A percentile compares a stretch with the other conserved stretches of the same genome.
phyloP scores from a whole-genome alignment of 148 eudicot species.

The Selenicereus undatus region DNA sequence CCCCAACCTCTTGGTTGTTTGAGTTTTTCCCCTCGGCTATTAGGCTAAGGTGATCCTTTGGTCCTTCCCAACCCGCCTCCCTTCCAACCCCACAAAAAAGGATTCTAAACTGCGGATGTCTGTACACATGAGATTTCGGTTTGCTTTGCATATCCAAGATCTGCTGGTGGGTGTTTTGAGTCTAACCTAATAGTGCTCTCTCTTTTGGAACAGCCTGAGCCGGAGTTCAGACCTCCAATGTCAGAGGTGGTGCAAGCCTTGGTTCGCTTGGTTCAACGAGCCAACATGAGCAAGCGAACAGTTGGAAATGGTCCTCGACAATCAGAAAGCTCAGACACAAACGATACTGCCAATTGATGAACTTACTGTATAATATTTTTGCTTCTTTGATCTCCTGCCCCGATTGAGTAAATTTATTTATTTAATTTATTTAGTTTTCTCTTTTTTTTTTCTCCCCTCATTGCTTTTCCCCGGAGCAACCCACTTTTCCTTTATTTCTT shows the following conservation, averaged over 20 bases:
- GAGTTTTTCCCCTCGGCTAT: too few relatives aligned
- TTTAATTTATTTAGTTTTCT: not conserved
- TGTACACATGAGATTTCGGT: too few relatives aligned
- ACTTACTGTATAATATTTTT: conserved; percentile 21
- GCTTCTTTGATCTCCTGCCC: conserved; percentile 15
- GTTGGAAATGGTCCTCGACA: conserved; percentile 45
- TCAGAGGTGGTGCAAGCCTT: conserved; percentile 94
- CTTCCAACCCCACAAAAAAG: too few relatives aligned
- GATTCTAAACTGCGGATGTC: too few relatives aligned
- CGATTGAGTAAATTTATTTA: conserved; percentile 16
- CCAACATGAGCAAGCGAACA: conserved; percentile 97
- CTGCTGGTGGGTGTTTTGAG: too few relatives aligned
- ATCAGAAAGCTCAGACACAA: conserved; percentile 36
- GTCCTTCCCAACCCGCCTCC: too few relatives aligned
- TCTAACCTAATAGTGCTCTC: too few relatives aligned
- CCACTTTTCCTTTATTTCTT: not conserved
- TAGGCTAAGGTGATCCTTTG: too few relatives aligned
- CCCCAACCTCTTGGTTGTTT: too few relatives aligned
- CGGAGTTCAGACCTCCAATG: conserved; percentile 97
- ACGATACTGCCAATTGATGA: conserved; percentile 27
- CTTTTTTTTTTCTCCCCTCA: conserved; percentile 9
- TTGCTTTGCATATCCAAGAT: too few relatives aligned
- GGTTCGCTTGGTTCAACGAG: conserved; percentile 85
- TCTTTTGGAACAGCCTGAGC: conserved; percentile 65
- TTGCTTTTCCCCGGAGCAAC: not conserved